These are phyloP conservation scores for Teunomyces pallodes DNA, from an alignment of 805 yeast species.

Conservation along the genomic window DNA sequence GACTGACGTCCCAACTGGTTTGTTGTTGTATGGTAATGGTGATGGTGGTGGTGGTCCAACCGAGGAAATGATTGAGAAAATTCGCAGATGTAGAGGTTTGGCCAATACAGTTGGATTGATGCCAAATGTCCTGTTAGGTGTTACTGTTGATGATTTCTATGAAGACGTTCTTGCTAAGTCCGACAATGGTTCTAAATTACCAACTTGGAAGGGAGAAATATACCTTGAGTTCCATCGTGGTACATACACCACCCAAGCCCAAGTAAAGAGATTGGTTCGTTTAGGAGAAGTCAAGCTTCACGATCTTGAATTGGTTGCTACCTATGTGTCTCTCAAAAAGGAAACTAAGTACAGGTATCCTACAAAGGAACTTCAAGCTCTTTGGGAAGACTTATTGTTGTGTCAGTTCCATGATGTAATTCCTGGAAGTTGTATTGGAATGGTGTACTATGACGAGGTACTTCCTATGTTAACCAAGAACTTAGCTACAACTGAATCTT, in stretches of 20 bases:
- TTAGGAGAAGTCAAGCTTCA: constrained; percentile 71
- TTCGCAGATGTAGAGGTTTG: constrained; percentile 87
- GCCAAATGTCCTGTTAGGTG: constrained; percentile 79
- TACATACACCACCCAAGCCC: constrained; percentile 92
- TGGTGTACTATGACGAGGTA: constrained; percentile 83
- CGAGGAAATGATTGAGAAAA: constrained; percentile 87
- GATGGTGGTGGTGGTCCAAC: constrained; percentile 99
- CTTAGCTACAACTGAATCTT: constrained; percentile 47
- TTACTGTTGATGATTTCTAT: constrained; percentile 77
- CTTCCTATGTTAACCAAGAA: constrained; percentile 69
- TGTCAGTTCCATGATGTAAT: constrained; percentile 98
- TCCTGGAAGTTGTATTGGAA: constrained; percentile 93
- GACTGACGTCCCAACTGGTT: constrained; percentile 74
- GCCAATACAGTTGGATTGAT: constrained; percentile 75
- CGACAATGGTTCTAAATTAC: constrained; percentile 62
- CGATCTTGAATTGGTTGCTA: constrained; percentile 82
- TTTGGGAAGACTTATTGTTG: constrained; percentile 87
- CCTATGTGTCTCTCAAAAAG: constrained; percentile 60
- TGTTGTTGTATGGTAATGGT: constrained; percentile 86
- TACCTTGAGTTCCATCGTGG: constrained; percentile 96
- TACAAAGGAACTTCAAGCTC: constrained; percentile 53
- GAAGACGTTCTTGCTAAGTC: constrained; percentile 62
- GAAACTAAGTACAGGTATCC: constrained; percentile 68
- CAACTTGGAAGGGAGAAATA: constrained; percentile 91
- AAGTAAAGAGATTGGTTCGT: constrained; percentile 78